Evolutionary conservation across 495 filamentous ascomycete species (phyloP).

Genomic region (Evernia prunastri): DNA sequence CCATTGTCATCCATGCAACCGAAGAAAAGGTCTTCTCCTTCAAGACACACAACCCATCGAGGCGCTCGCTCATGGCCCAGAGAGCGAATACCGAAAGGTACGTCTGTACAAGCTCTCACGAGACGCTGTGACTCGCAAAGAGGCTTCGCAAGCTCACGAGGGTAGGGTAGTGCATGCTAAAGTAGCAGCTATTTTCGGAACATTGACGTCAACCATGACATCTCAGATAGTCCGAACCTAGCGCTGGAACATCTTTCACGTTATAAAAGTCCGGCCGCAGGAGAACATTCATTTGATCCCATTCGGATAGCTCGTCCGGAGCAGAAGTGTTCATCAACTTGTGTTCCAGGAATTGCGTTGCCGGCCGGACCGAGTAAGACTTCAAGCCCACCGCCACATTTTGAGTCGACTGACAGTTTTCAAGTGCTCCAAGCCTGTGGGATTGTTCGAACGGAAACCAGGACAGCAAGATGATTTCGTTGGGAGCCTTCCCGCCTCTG

Average conservation of each 20-base stretch:
- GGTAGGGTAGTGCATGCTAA: constrained; percentile 3
- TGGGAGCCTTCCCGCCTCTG: background rate
- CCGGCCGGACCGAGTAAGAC: background rate
- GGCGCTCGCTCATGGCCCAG: background rate
- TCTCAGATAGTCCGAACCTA: constrained; percentile 23
- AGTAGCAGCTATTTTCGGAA: constrained; percentile 56
- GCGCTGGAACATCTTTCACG: constrained; percentile 10
- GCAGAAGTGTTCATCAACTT: background rate
- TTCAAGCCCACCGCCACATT: background rate
- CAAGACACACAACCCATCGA: background rate
- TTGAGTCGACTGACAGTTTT: background rate
- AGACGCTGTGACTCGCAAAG: background rate
- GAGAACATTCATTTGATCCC: constrained; percentile 14
- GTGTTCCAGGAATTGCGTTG: background rate
- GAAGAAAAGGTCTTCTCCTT: background rate
- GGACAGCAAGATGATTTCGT: background rate
- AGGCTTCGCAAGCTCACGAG: background rate
- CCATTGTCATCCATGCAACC: background rate
- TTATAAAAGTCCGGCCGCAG: constrained; percentile 6
- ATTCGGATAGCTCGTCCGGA: background rate
- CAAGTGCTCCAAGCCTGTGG: background rate
- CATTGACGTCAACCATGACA: constrained; percentile 49
- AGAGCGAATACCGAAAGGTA: background rate
- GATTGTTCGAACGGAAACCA: background rate
- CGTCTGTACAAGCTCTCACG: background rate